Percentiles rank a stretch among this genome's conserved stretches.
phyloP scores from a whole-genome alignment of 1,284 basidiomycete genomes.

The Stereum hirsutum region DNA sequence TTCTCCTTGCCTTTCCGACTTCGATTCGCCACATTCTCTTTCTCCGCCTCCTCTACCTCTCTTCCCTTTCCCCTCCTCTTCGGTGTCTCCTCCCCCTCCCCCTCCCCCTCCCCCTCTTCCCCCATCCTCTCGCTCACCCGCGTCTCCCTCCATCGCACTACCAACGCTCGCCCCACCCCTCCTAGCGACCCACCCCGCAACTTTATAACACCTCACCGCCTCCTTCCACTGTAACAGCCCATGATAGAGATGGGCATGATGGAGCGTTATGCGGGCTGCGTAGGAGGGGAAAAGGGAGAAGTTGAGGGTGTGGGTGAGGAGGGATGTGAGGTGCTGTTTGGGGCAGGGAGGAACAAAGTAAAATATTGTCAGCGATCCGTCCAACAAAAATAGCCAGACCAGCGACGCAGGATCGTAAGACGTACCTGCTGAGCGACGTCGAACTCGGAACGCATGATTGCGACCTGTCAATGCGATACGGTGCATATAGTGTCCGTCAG shows the following conservation, averaged over 20 bases:
- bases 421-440: conserved; percentile 42
- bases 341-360: not conserved
- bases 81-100: too few relatives aligned
- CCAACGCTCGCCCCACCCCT: too few relatives aligned
- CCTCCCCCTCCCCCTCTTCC: too few relatives aligned
- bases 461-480: too few relatives aligned
- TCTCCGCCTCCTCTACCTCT: too few relatives aligned
- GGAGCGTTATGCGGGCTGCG: conserved; percentile 52
- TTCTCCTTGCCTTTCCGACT: too few relatives aligned
- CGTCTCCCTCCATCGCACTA: too few relatives aligned
- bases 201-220: conserved; percentile 51
- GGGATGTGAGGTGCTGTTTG: conserved; percentile 35
- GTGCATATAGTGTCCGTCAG: too few relatives aligned
- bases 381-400: too few relatives aligned
- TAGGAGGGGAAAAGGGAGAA: conserved; percentile 45
- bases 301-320: conserved; percentile 56
- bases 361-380: not conserved
- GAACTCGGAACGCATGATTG: conserved; percentile 59
- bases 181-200: conserved; percentile 43
- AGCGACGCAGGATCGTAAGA: not conserved
- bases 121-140: too few relatives aligned
- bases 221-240: conserved; percentile 35
- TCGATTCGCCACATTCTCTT: too few relatives aligned
- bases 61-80: too few relatives aligned
- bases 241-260: conserved; percentile 66